phyloP scores from a whole-genome alignment of 2,329 filamentous ascomycete genomes.

The Cercospora canescens region DNA sequence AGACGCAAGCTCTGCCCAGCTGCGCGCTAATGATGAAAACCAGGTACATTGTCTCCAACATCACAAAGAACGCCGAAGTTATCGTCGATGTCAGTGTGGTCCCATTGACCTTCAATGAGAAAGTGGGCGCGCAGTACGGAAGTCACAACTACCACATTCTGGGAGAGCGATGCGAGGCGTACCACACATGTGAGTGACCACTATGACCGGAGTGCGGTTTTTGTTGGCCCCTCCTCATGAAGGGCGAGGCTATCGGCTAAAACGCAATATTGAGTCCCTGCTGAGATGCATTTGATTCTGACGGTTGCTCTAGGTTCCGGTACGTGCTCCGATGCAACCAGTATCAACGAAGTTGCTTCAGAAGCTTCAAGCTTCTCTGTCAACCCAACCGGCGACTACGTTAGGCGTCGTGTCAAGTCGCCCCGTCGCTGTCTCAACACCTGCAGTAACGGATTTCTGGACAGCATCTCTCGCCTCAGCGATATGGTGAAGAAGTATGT shows the following conservation, averaged over 20 bases:
- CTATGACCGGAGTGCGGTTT: neutral
- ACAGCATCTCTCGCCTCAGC: slow-evolving; percentile 9
- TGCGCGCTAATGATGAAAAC: neutral
- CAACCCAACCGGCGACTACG: slow-evolving; percentile 24
- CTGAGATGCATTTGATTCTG: neutral
- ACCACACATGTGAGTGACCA: neutral
- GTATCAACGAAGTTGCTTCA: slow-evolving; percentile 16
- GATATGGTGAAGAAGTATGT: slow-evolving; percentile 25
- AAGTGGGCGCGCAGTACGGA: neutral
- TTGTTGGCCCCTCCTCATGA: neutral
- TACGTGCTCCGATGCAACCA: slow-evolving; percentile 11
- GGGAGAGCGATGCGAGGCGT: slow-evolving; percentile 20
- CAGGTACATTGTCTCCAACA: slow-evolving; percentile 11
- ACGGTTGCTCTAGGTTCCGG: neutral
- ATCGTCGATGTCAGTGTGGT: slow-evolving; percentile 20
- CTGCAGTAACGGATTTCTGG: slow-evolving; percentile 28
- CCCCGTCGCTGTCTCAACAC: slow-evolving; percentile 18
- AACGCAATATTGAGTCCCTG: too few relatives aligned
- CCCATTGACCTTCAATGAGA: slow-evolving; percentile 16
- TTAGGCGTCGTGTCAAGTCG: slow-evolving; percentile 17
- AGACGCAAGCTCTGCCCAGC: neutral
- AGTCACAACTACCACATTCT: slow-evolving; percentile 27
- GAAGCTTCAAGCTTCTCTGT: slow-evolving; percentile 14
- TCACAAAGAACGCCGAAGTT: slow-evolving; percentile 15
- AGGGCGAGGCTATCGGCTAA: neutral